Evolutionary conservation across 768 basidiomycete species (phyloP), one percentile per base, ranked within the genome.

Genomic region (Boletellus emodensis): DNA sequence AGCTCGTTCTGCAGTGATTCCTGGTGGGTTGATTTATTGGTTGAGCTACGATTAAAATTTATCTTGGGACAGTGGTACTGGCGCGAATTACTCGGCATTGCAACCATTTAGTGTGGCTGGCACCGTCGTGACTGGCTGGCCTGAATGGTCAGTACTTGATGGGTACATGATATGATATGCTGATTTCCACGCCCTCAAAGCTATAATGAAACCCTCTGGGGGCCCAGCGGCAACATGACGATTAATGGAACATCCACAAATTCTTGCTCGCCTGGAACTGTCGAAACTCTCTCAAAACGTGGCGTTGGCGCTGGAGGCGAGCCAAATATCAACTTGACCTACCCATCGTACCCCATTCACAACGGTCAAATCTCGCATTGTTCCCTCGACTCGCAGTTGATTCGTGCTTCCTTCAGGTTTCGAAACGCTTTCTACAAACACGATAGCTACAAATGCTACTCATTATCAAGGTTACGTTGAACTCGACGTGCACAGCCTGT

Each of bases 211-310:
- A 75, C 78, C 0, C 59, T 79, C 13, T 87, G 74, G 58, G 86
- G 85, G 13, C 78, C 80, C 0, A 86, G 84, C 54, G 87, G 87
- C 4, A 90, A 89, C 59, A 79, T 89, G 63, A 86, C 83, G 12
- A 75, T 87, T 54, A 83, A 85, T 46, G 85, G 84, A 6, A 78
- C 72, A 3, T 67, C 76, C 37, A 88, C 85, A 6, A 83, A 77
- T 53, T 66, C 58, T 11, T 70, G 71, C 24, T 48, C 49, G 32
- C 47, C 51, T 54, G 54, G 30, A 12, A 64, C 24, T 38, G 50
- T 15, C 8, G 36, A 47, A 9, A 14, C 35, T 6, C 48, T 78
- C 22, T 51, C 53, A 4, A 77, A 64, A 59, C 75, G 80, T 13
- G 79, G 76, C 1, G 44, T 82, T 39, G 81, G 80, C 4, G 79